Base-by-base conservation (phyloP, 768 basidiomycete species). In the Kwoniella bestiolae region DNA sequence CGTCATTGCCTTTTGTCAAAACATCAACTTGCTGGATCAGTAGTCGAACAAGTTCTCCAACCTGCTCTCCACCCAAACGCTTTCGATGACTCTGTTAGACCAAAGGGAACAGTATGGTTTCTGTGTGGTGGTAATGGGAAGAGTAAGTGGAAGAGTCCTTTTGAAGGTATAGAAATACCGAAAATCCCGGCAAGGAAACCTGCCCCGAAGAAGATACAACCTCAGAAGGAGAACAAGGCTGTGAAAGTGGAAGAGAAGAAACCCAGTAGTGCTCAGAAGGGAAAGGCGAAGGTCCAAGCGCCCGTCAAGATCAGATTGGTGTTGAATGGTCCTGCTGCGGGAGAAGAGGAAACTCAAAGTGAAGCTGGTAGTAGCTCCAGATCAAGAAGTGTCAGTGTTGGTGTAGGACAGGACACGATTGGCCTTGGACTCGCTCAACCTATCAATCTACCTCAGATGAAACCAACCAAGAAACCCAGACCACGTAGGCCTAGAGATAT, bases 41-140 rank as follows among this genome's bases (percentile, higher is more conserved):
- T 72, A 35, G 65, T 60, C 32, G 76, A 78, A 46, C 65, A 72
- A 23, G 67, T 66, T 1, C 61, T 75, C 16, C 67, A 72, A 56
- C 55, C 76, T 2, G 76, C 76, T 23, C 72, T 78, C 0, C 74
- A 75, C 56, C 76, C 76, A 3, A 60, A 70, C 32, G 76, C 76
- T 9, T 73, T 73, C 56, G 65, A 56, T 34, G 67, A 58, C 6
- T 29, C 35, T 2, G 47, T 61, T 14, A 53, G 76, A 53, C 76
- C 76, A 12, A 75, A 75, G 53, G 76, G 76, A 3, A 70, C 74
- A 21, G 73, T 75, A 3, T 78, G 72, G 70, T 78, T 50, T 44
- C 32, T 69, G 3, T 25, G 68, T 16, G 53, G 60, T 16, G 35
- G 64, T 7, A 55, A 18, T 5, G 76, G 69, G 1, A 71, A 72